phyloP scores from a whole-genome alignment of 2,329 filamentous ascomycete genomes.

The Xylaria sp. region DNA sequence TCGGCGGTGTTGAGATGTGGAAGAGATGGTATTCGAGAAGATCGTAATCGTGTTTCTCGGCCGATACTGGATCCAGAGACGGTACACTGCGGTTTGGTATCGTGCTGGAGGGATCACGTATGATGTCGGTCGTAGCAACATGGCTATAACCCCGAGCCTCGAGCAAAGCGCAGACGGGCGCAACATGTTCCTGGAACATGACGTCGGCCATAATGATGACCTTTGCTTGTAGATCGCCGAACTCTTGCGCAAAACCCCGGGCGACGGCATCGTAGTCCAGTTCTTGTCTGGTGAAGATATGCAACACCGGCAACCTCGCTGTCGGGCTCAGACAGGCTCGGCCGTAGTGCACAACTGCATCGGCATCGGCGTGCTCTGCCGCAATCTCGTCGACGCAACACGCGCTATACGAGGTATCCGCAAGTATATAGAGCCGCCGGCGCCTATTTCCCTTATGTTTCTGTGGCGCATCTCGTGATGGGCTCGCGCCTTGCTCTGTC shows the following conservation, averaged over 20 bases:
- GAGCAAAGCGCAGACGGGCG: constrained; percentile 66
- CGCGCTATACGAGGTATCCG: constrained; percentile 94
- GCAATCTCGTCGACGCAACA: constrained; percentile 98
- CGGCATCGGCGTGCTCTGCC: constrained; percentile 89
- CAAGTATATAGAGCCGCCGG: constrained; percentile 80
- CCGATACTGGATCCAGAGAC: constrained; percentile 16
- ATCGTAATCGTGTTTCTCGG: constrained; percentile 51
- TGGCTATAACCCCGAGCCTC: constrained; percentile 73
- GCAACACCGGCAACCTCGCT: constrained; percentile 84
- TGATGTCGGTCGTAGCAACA: constrained; percentile 75
- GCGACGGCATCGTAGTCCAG: constrained; percentile 71
- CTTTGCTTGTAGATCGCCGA: constrained; percentile 70
- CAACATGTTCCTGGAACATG: constrained; percentile 82
- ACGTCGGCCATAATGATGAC: constrained; percentile 90
- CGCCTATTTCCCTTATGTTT: constrained; percentile 45
- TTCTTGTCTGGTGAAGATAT: constrained; percentile 83
- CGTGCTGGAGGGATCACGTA: constrained; percentile 80
- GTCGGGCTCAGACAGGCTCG: constrained; percentile 92
- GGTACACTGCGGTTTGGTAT: constrained; percentile 82
- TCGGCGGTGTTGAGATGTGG: constrained; percentile 84
- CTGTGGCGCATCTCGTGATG: constrained; percentile 13
- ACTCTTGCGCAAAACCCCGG: constrained; percentile 74
- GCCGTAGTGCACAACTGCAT: constrained; percentile 94
- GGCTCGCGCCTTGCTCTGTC: neutral
- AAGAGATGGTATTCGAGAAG: constrained; percentile 80